phyloP scores from a whole-genome alignment of 2,329 filamentous ascomycete species.

The Sarocladium strictum region DNA sequence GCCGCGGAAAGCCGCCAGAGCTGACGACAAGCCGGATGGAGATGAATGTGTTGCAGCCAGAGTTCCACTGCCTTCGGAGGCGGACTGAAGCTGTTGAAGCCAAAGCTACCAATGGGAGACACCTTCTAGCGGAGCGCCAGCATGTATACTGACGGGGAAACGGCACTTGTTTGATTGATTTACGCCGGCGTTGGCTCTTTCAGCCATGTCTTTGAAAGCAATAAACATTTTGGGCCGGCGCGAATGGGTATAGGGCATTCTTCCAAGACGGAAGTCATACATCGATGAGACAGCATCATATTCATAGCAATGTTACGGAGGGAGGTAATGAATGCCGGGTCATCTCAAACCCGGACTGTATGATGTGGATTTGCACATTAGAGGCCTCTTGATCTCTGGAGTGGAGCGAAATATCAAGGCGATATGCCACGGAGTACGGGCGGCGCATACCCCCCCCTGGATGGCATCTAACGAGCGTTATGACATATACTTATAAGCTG shows the following conservation, averaged over 20 bases:
- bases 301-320: neutral
- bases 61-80: neutral
- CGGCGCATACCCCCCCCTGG: neutral
- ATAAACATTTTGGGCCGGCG: conserved; percentile 4
- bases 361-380: neutral
- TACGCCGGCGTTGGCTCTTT: neutral
- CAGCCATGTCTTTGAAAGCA: neutral
- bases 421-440: neutral
- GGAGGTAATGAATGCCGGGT: neutral
- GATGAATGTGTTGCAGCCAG: neutral
- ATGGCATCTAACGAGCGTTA: conserved; percentile 1
- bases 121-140: neutral
- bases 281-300: neutral
- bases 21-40: conserved; percentile 13
- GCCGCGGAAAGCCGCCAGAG: conserved; percentile 21
- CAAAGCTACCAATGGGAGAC: neutral
- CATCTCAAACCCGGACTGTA: neutral
- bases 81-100: neutral
- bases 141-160: neutral
- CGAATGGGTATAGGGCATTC: neutral
- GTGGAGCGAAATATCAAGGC: neutral
- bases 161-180: neutral
- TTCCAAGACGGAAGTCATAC: neutral
- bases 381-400: neutral
- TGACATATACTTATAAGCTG: neutral